Conservation (phyloP, 2,329 filamentous ascomycete species). For the Xylariaceae sp. region DNA sequence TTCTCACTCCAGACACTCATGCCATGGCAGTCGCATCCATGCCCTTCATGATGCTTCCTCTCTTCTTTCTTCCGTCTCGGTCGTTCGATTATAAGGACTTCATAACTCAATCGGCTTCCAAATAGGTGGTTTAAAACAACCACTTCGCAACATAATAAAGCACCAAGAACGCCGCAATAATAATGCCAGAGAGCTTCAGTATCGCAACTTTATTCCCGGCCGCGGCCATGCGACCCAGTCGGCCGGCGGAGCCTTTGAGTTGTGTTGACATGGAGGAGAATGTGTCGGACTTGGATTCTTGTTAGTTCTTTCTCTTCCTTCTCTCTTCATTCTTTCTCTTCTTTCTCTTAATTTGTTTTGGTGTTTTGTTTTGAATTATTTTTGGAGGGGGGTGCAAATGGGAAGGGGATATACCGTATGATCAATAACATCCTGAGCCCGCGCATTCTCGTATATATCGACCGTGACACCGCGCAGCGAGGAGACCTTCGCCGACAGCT, state of each 20-base stretch:
- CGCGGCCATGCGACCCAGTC: slow-evolving; percentile 84
- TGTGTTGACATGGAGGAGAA: slow-evolving; percentile 82
- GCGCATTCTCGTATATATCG: slow-evolving; percentile 95
- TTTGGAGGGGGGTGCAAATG: not conserved
- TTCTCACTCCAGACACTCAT: too few relatives aligned
- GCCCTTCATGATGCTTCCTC: not conserved
- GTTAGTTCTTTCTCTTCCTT: not conserved
- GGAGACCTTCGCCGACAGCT: slow-evolving; percentile 85
- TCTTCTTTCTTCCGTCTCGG: too few relatives aligned
- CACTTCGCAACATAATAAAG: slow-evolving; percentile 68
- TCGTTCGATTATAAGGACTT: too few relatives aligned
- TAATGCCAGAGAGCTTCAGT: slow-evolving; percentile 79
- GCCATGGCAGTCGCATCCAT: not conserved
- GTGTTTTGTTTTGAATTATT: not conserved
- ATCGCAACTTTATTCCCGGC: slow-evolving; percentile 88
- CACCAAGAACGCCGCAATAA: slow-evolving; percentile 66
- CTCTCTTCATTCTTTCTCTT: not conserved
- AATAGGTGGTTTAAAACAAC: slow-evolving; percentile 45
- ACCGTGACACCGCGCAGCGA: slow-evolving; percentile 90
- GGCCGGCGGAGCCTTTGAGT: slow-evolving; percentile 75
- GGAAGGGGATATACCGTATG: slow-evolving; percentile 58
- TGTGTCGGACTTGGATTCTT: slow-evolving; percentile 65
- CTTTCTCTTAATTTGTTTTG: not conserved
- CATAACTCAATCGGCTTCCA: not conserved
- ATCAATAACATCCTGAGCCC: slow-evolving; percentile 82